Evolutionary conservation across 2,329 filamentous ascomycete species (phyloP).

Genomic region (Botryosphaeria agaves): DNA sequence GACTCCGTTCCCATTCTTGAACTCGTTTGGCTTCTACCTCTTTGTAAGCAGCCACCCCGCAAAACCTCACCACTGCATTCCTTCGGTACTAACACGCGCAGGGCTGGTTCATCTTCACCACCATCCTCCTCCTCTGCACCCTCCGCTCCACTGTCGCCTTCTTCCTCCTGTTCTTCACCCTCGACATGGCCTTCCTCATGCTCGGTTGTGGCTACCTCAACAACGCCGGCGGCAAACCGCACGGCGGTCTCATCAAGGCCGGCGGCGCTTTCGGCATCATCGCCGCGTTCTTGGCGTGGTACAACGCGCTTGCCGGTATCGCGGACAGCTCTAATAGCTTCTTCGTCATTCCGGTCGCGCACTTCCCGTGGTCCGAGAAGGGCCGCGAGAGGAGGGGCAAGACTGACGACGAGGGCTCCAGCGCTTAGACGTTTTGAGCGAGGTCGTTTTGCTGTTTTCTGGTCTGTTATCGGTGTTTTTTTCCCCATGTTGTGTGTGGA

Average conservation of each 20-base stretch:
- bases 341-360: constrained; percentile 80
- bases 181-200: constrained; percentile 60
- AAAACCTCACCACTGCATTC: neutral
- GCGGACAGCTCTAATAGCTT: constrained; percentile 62
- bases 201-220: constrained; percentile 48
- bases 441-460: no score
- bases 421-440: no score
- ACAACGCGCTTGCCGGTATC: constrained; percentile 69
- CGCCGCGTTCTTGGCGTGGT: constrained; percentile 71
- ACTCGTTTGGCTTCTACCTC: constrained; percentile 58
- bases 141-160: constrained; percentile 63
- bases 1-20: constrained; percentile 27
- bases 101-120: constrained; percentile 77
- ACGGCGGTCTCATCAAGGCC: constrained; percentile 41
- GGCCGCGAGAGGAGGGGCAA: constrained; percentile 39
- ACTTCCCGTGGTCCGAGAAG: constrained; percentile 88
- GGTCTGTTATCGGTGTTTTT: no score
- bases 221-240: constrained; percentile 25
- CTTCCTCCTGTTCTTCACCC: constrained; percentile 59
- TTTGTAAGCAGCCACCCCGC: constrained; percentile 24
- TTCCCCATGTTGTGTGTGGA: no score
- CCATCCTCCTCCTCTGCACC: constrained; percentile 55
- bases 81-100: constrained; percentile 6
- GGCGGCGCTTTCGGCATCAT: constrained; percentile 69
- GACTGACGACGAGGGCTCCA: no score